Base-by-base conservation (phyloP, 192 early-diverging fungal species). In the Gamsiella multidivaricata region DNA sequence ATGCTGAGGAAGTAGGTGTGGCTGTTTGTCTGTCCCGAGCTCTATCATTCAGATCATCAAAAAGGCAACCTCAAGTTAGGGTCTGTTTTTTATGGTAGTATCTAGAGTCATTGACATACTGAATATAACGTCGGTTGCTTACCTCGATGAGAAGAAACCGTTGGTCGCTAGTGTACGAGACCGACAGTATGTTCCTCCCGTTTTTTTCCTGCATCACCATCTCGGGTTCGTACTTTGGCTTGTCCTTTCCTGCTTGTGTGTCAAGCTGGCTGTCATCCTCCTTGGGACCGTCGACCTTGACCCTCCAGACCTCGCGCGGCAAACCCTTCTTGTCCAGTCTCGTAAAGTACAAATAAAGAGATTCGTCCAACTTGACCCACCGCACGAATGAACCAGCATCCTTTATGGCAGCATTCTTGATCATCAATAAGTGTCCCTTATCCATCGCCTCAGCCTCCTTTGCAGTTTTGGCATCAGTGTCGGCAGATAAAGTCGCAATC, bases 261-360 rank as follows among this genome's bases (percentile, higher is more conserved):
- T n/a, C n/a, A n/a, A n/a, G n/a, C n/a, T n/a, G n/a, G n/a, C n/a
- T n/a, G n/a, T n/a, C n/a, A n/a, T 32, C 41, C n/a, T 32, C 17
- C 22, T n/a, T 22, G 3, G 12, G 14, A 34, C 1, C n/a, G 8
- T 61, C 65, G 12, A 76, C 25, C 31, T 54, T 32, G 5, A 76
- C 52, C 4, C 73, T 36, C 73, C 73, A 76, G 5, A 76, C 65
- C n/a, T 76, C 73, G n/a, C 59, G 58, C 17, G 54, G n/a, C 28
- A 68, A 31, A 3, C 73, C 73, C 46, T 76, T 76, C 6, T 22
- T 5, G 34, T 76, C 73, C 32, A 76, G 22, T 43, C 51, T 67
- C 7, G 65, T 76, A 37, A 52, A 76, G 18, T 67, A 76, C 10
- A 76, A 37, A 43, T 62, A 76, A 11, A 76, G 29, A 1, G 59